Base-by-base conservation (phyloP, 331 rosid genomes). In the Quercus tomentella region DNA sequence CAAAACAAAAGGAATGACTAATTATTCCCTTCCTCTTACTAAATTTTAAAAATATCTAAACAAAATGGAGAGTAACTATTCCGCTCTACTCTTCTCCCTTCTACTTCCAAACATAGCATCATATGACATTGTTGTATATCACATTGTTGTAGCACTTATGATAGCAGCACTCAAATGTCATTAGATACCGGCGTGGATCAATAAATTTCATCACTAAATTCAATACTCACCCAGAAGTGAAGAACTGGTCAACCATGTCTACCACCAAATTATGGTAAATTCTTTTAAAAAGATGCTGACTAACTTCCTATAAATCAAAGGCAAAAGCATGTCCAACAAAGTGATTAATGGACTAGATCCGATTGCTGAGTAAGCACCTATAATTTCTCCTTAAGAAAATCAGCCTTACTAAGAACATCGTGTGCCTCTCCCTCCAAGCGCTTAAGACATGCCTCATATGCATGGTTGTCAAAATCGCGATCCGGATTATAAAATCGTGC, bases 371-470 rank as follows among this genome's bases (percentile, higher is more conserved):
- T 58, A 74, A 80, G 81, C 77, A 93, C 98, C 99, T 91, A 88
- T 75, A 90, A 58, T 84, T 93, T 96, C 89, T 93, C 99, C 87
- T 87, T 96, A 26, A 96, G 90, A 88, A 93, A 91, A 78, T 93
- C 98, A 62, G 98, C 90, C 86, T 96, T 97, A 54, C 93, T 90
- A 73, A 96, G 92, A 82, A 93, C 90, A 70, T 91, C 90, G 79
- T 89, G 84, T 37, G 92, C 55, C 81, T 90, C 97, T 52, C 98
- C 97, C 83, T 91, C 99, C 91, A 95, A 76, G 62, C 90, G 90
- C 81, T 91, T 89, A 73, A 95, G 94, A 76, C 99, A 91, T n/a
- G n/a, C n/a, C n/a, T n/a, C n/a, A n/a, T n/a, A n/a, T n/a, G n/a
- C n/a, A n/a, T n/a, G n/a, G n/a, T n/a, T n/a, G n/a, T n/a, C n/a